A percentile compares a stretch with the other conserved stretches of the same genome.
phyloP scores from a whole-genome alignment of 768 basidiomycete genomes.

The Amanita rubescens region DNA sequence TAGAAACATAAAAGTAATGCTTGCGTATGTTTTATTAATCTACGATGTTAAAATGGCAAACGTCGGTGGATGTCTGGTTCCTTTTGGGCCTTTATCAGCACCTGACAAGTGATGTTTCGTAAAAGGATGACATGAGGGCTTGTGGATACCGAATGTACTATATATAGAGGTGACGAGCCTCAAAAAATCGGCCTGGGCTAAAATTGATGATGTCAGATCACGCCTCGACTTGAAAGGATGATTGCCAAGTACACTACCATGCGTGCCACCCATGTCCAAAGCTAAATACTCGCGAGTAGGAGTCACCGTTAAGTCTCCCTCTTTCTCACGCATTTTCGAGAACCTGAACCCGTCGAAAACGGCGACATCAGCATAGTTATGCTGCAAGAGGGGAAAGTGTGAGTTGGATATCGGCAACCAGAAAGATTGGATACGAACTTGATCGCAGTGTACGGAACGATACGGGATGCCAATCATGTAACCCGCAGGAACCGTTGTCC shows the following conservation, averaged over 20 bases:
- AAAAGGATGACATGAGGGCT: no score
- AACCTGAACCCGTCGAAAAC: constrained; percentile 38
- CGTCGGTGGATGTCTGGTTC: no score
- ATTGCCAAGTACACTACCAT: constrained; percentile 9
- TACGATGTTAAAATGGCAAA: no score
- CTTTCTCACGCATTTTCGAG: constrained; percentile 20
- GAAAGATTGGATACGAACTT: background rate
- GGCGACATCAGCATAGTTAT: constrained; percentile 25
- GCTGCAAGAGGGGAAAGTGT: background rate
- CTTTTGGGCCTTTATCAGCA: no score
- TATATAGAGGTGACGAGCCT: no score
- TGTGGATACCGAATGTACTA: no score
- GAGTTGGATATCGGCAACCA: background rate
- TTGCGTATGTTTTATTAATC: no score
- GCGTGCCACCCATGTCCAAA: constrained; percentile 24
- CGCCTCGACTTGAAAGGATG: background rate
- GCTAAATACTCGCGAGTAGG: constrained; percentile 18
- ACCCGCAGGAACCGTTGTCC: constrained; percentile 21
- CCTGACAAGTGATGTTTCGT: no score
- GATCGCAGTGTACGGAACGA: constrained; percentile 9
- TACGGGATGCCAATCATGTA: constrained; percentile 10
- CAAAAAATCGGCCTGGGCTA: constrained; percentile 28
- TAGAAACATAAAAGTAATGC: no score
- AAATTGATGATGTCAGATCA: background rate
- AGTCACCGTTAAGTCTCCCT: constrained; percentile 25